Base-by-base conservation (phyloP, 1,139 yeast species). In the Taphrina betulina region DNA sequence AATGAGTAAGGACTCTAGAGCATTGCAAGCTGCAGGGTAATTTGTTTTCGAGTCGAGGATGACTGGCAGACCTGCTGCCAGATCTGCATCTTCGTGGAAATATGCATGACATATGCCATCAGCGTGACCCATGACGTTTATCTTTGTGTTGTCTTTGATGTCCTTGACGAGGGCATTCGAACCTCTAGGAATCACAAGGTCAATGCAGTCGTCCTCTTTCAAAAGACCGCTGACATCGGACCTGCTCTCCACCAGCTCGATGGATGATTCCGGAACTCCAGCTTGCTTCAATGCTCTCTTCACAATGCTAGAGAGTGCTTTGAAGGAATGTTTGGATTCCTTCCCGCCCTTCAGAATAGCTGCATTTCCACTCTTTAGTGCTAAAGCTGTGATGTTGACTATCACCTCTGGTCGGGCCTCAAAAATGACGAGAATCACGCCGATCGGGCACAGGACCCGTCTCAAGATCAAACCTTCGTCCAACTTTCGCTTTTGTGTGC, bases 1-100 rank as follows among this genome's bases (percentile, higher is more conserved):
- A 52, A 92, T 71, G 59, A 92, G 75, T 42, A 92, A 71, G 44
- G 94, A 88, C 69, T 94, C 99, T 56, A 80, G 95, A 2, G 98
- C 96, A 68, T 94, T 94, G 71, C 99, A 94, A 5, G 96, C 99
- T 12, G 98, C 98, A 40, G 97, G 96, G 68, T 94, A 94, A 70
- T 90, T 89, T 0, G 96, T 88, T 71, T 92, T 92, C 3, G 96
- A 78, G 70, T 94, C 99, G 29, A 88, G 78, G 3, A 81, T 75
- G 31, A 94, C 79, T 60, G 80, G 79, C 34, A 78, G 74, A 7
- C 12, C 10, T 78, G 86, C 88, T 14, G 71, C 77, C 12, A 85
- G 63, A 64, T 88, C 90, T 2, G 94, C 94, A 44, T 78, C 81
- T 56, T 77, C 76, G 68, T 90, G 95, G 26, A 90, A 76, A 67